These are phyloP conservation scores for Triticum timopheevii DNA, from an alignment of 176 grass and related monocot species.

Conservation along the genomic window DNA sequence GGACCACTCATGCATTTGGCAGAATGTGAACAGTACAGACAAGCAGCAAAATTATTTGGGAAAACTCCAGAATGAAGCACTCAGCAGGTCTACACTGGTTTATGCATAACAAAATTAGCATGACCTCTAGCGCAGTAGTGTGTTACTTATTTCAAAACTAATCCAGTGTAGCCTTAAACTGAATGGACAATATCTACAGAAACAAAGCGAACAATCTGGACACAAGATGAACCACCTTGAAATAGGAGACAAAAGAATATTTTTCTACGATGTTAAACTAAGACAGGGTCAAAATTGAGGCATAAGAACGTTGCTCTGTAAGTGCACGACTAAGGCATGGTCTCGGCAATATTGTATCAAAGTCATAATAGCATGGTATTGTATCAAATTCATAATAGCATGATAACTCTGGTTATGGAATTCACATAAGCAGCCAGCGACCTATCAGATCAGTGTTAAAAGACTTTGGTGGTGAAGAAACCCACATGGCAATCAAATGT, in stretches of 20 bases:
- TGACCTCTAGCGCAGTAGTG: background rate
- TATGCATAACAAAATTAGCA: conserved; percentile 5
- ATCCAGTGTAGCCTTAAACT: background rate
- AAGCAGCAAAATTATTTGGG: background rate
- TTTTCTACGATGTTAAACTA: background rate
- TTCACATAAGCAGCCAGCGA: background rate
- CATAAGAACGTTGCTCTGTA: background rate
- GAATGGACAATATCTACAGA: background rate
- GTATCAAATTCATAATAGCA: conserved; percentile 2
- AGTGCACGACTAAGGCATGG: background rate
- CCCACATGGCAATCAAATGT: background rate
- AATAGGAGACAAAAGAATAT: background rate
- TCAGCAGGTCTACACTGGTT: background rate
- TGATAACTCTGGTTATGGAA: background rate
- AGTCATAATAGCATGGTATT: background rate
- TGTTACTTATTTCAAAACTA: background rate
- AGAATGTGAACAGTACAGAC: background rate
- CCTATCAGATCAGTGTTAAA: conserved; percentile 18
- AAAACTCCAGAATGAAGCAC: background rate
- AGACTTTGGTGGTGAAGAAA: background rate
- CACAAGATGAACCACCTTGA: background rate
- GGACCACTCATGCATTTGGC: background rate
- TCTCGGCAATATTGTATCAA: background rate
- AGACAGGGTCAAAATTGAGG: background rate
- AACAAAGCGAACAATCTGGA: background rate